phyloP scores from a whole-genome alignment of 2,329 filamentous ascomycete species.

The Hymenoscyphus scutula region DNA sequence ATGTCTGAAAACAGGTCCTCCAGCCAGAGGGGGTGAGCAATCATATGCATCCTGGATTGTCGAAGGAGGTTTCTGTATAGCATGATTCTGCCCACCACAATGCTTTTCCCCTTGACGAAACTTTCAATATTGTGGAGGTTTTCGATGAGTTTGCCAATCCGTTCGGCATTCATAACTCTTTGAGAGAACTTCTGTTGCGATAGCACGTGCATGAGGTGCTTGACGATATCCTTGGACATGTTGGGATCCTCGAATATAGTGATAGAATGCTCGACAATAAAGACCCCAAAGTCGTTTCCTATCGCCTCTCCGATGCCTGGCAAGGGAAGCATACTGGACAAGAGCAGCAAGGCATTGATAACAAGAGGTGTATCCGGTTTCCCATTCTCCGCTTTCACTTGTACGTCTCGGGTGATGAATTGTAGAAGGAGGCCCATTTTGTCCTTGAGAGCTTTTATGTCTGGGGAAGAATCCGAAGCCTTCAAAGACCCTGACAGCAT shows the following conservation, averaged over 20 bases:
- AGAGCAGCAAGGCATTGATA: slow-evolving; percentile 74
- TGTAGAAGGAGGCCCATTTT: slow-evolving; percentile 77
- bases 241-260: slow-evolving; percentile 65
- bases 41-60: slow-evolving; percentile 70
- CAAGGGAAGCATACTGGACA: slow-evolving; percentile 74
- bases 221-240: slow-evolving; percentile 73
- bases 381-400: slow-evolving; percentile 55
- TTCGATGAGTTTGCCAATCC: slow-evolving; percentile 67
- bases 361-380: slow-evolving; percentile 66
- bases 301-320: slow-evolving; percentile 68
- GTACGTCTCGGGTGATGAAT: slow-evolving; percentile 81
- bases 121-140: slow-evolving; percentile 71
- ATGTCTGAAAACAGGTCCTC: slow-evolving; percentile 79
- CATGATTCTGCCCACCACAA: slow-evolving; percentile 71
- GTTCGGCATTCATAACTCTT: slow-evolving; percentile 70
- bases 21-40: slow-evolving; percentile 73
- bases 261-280: slow-evolving; percentile 79
- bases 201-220: slow-evolving; percentile 76
- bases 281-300: slow-evolving; percentile 74
- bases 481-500: slow-evolving; percentile 74
- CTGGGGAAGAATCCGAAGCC: slow-evolving; percentile 78
- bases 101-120: slow-evolving; percentile 74
- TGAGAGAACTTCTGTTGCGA: slow-evolving; percentile 75
- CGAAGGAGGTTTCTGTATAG: slow-evolving; percentile 77
- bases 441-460: slow-evolving; percentile 66